Evolutionary conservation across 495 filamentous ascomycete genomes (phyloP).

Genomic region (Venustampulla echinocandica): DNA sequence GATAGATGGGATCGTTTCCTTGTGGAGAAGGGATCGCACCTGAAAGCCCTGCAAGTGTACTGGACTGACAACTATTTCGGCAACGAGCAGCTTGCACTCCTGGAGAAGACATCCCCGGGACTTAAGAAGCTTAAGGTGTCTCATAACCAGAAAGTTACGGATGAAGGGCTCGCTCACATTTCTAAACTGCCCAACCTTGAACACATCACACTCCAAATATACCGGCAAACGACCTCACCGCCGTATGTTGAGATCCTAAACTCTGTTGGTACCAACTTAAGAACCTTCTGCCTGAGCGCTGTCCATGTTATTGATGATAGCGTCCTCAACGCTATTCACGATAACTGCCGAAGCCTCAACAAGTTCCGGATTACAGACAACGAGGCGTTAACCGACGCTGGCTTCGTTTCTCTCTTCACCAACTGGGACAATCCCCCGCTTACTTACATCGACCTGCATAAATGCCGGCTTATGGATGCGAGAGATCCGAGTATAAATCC

Average conservation of each 20-base stretch:
- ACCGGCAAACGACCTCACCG: slow-evolving; percentile 43
- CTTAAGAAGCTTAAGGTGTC: slow-evolving; percentile 65
- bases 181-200: slow-evolving; percentile 48
- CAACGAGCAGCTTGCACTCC: slow-evolving; percentile 46
- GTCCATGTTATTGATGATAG: slow-evolving; percentile 50
- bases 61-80: slow-evolving; percentile 59
- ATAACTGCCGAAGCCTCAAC: slow-evolving; percentile 51
- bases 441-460: slow-evolving; percentile 58
- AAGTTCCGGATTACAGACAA: slow-evolving; percentile 76
- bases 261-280: slow-evolving; percentile 48
- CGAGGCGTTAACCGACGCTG: slow-evolving; percentile 62
- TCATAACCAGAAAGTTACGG: slow-evolving; percentile 43
- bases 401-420: slow-evolving; percentile 59
- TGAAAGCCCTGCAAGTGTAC: slow-evolving; percentile 62
- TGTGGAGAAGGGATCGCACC: slow-evolving; percentile 44
- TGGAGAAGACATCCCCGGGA: slow-evolving; percentile 47
- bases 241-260: slow-evolving; percentile 51
- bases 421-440: slow-evolving; percentile 67
- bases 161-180: slow-evolving; percentile 42
- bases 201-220: slow-evolving; percentile 63
- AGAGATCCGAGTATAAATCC: slow-evolving; percentile 43
- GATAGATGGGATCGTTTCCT: slow-evolving; percentile 61
- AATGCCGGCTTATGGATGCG: slow-evolving; percentile 65
- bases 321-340: slow-evolving; percentile 56
- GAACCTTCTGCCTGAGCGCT: slow-evolving; percentile 62